These are phyloP conservation scores for Thermochaetoides thermophila DNA, from an alignment of 495 filamentous ascomycete genomes.

Conservation along the genomic window DNA sequence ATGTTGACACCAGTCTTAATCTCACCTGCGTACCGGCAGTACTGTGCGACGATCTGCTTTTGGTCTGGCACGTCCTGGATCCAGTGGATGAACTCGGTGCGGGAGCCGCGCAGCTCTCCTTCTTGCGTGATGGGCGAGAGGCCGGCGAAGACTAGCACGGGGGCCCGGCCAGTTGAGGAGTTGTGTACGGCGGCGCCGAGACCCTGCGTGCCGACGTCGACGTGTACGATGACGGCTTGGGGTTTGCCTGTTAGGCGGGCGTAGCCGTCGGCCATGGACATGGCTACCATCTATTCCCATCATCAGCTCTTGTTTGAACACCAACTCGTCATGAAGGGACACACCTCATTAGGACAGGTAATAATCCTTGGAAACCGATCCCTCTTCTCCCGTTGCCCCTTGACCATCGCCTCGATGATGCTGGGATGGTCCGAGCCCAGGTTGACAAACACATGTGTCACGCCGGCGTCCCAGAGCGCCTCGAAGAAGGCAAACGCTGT, in stretches of 20 bases:
- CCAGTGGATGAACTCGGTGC: conserved; percentile 96
- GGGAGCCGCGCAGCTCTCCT: conserved; percentile 73
- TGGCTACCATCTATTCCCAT: conserved; percentile 88
- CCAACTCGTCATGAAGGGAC: no score
- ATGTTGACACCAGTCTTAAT: conserved; percentile 86
- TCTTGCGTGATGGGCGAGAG: conserved; percentile 81
- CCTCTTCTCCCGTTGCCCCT: conserved; percentile 51
- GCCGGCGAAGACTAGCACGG: conserved; percentile 83
- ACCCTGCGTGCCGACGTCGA: conserved; percentile 92
- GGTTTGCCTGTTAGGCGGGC: conserved; percentile 74
- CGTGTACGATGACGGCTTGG: conserved; percentile 88
- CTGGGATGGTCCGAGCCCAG: conserved; percentile 85
- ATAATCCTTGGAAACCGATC: conserved; percentile 72
- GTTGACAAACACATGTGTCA: conserved; percentile 86
- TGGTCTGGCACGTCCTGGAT: conserved; percentile 95
- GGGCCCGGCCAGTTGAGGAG: conserved; percentile 69
- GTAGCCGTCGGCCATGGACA: conserved; percentile 94
- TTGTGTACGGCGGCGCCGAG: conserved; percentile 84
- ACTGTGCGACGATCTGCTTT: conserved; percentile 79
- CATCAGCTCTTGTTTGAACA: no score
- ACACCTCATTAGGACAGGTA: conserved; percentile 82
- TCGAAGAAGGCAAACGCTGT: conserved; percentile 75
- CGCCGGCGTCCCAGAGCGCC: conserved; percentile 81
- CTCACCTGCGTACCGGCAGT: conserved; percentile 84
- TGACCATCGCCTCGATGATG: conserved; percentile 93